Evolutionary conservation across 176 grass and related monocot species (phyloP), one percentile per base, ranked within the genome.

Genomic region (Rhipidocladum racemiflorum): DNA sequence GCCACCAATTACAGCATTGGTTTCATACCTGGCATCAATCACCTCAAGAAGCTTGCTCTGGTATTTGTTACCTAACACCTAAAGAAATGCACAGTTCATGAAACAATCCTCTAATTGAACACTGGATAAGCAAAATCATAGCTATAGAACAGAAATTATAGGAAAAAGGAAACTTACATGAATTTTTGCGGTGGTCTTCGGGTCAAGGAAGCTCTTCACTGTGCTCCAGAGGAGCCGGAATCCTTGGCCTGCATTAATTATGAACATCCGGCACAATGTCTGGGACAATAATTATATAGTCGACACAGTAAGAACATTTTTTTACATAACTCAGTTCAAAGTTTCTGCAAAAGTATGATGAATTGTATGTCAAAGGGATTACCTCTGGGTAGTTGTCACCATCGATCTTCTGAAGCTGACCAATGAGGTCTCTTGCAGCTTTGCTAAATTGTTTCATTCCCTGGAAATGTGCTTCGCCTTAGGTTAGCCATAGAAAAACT

Each of bases 331-430:
- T 51, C 32, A 62, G 30, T 13, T 43, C 42, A 54, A 76, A 75
- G 25, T 75, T 7, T 43, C 5, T 18, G 13, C 9, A 10, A 6
- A 23, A 75, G 9, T 14, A 50, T 10, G 20, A 55, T 30, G 23
- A 43, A 74, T 30, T 9, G 6, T 49, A 14, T 49, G 55, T 74
- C 32, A 34, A 79, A 9, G 50, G 51, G 65, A 59, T 66, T 85
- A 98, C 96, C 96, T 98, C 96, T 0, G 96, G 96, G 84, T 95
- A 98, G 76, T 98, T 98, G 38, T 95, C 96, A 54, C 92, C 90
- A 18, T 98, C 96, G 53, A 98, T 93, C 81, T 95, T 98, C 63
- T 95, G 96, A 89, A 98, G 90, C 76, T 84, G 87, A 48, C 96
- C 66, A 2, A 98, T 94, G 73, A 98, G 74, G 16, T 98, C 96